Evolutionary conservation across 169 alveolate species (phyloP), one percentile per base, ranked within the genome.

Genomic region (Eimeria sp.): DNA sequence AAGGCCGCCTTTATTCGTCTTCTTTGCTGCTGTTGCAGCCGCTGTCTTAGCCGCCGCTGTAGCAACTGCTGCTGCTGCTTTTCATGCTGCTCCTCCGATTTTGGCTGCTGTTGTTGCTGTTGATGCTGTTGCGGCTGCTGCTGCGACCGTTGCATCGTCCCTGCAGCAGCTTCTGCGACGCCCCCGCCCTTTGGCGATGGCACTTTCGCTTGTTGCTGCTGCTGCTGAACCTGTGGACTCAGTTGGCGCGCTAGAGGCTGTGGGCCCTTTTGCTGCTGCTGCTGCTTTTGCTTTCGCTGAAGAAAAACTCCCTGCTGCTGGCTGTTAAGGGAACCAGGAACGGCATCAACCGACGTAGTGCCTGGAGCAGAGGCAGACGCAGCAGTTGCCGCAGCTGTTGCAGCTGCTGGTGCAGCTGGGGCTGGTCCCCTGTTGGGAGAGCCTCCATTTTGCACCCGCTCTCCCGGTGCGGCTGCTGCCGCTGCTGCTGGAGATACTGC

Each of bases 61-160:
- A 40, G 87, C 45, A 76, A 57, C 54, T 14, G 87, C 54, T 76
- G 87, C 87, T 76, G 49, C 45, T 76, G 87, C 87, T 76, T 76
- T 54, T 76, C 87, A 13, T 76, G 87, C 54, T 76, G 87, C 58
- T 76, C 87, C 87, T 76, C 87, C n/a, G 87, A 9, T 43, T 11
- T n/a, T n/a, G 11, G 87, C 87, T 76, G 87, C 87, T 30, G 87
- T 57, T 76, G 87, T 57, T 76, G 87, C 54, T 40, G 87, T 27
- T 22, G 87, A 49, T 40, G 87, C 87, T 43, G 87, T 57, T 76
- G 78, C 14, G n/a, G 87, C 58, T 43, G 61, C 58, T 30, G 87
- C 58, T 20, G 87, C 58, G 11, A 25, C 87, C 22, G 87, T n/a
- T 27, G 87, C 87, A 14, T 22, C 16, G 57, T 18, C 25, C 25